Percentiles rank a stretch among this genome's conserved stretches.
Conservation (phyloP, 2,329 filamentous ascomycete species). For the Westerdykella sp. region DNA sequence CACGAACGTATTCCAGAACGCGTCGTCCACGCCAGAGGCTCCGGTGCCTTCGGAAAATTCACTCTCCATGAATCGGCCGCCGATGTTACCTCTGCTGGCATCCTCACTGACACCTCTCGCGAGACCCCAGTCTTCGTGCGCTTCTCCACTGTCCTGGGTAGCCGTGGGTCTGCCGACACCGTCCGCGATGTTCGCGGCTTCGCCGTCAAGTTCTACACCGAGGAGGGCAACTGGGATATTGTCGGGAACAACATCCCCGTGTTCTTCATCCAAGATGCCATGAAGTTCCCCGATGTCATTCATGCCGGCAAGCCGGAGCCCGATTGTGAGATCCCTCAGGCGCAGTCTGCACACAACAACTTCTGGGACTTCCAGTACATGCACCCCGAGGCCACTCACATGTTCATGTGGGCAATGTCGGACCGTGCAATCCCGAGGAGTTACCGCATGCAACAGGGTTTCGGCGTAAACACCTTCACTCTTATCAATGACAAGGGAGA, state of each 20-base stretch:
- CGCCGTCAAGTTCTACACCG: conserved; percentile 69
- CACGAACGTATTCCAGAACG: conserved; percentile 65
- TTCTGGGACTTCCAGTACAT: conserved; percentile 67
- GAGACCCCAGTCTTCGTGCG: conserved; percentile 64
- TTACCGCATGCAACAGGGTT: conserved; percentile 80
- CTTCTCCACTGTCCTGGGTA: conserved; percentile 73
- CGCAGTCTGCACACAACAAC: conserved; percentile 65
- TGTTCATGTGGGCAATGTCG: conserved; percentile 74
- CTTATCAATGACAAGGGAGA: conserved; percentile 63
- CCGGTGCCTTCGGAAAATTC: conserved; percentile 61
- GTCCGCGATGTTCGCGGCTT: conserved; percentile 80
- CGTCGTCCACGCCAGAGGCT: conserved; percentile 61
- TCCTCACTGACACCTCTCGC: conserved; percentile 62
- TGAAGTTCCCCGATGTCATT: conserved; percentile 66
- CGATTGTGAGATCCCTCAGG: conserved; percentile 64
- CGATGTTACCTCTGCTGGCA: conserved; percentile 57
- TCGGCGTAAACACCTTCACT: conserved; percentile 74
- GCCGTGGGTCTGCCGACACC: conserved; percentile 69
- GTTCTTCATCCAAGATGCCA: conserved; percentile 69
- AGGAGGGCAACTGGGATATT: conserved; percentile 71
- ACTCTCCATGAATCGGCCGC: conserved; percentile 57
- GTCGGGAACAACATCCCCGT: conserved; percentile 70
- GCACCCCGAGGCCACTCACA: conserved; percentile 67
- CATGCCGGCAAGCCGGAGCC: conserved; percentile 63
- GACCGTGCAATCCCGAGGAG: conserved; percentile 68